phyloP scores from a whole-genome alignment of 352 stramenopile genomes.

The Globisporangium okanoganense region DNA sequence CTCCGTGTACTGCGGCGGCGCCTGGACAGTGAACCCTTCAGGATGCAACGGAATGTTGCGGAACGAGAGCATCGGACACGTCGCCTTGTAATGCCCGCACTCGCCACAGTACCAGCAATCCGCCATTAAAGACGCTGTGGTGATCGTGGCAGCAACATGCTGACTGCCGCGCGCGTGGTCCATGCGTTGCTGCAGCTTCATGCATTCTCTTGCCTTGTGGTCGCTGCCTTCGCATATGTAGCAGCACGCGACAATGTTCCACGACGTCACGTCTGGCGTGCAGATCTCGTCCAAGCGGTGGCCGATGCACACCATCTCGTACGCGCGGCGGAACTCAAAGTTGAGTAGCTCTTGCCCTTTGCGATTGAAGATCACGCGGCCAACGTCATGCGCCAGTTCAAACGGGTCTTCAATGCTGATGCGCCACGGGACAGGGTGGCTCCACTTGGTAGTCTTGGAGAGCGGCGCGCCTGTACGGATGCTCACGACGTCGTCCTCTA shows the following conservation, averaged over 20 bases:
- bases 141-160: neutral
- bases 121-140: constrained; percentile 21
- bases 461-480: constrained; percentile 72
- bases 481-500: constrained; percentile 92
- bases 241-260: constrained; percentile 44
- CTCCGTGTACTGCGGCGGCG: neutral
- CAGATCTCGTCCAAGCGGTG: constrained; percentile 58
- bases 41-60: constrained; percentile 38
- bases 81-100: constrained; percentile 65
- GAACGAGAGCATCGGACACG: constrained; percentile 68
- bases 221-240: constrained; percentile 58
- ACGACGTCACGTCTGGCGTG: constrained; percentile 37
- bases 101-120: constrained; percentile 83
- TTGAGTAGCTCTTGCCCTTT: constrained; percentile 60
- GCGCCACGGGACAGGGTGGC: constrained; percentile 58
- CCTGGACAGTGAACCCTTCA: constrained; percentile 10
- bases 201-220: constrained; percentile 59
- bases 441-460: constrained; percentile 73
- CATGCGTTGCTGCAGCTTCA: constrained; percentile 19
- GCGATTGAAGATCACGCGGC: constrained; percentile 69
- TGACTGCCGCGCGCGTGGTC: neutral
- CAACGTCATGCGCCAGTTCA: constrained; percentile 76
- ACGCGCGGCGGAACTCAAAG: constrained; percentile 60
- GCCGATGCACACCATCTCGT: constrained; percentile 37
- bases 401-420: constrained; percentile 88